These are phyloP conservation scores for Pyrenochaeta sp. DNA, from an alignment of 2,329 filamentous ascomycete species.

Conservation along the genomic window DNA sequence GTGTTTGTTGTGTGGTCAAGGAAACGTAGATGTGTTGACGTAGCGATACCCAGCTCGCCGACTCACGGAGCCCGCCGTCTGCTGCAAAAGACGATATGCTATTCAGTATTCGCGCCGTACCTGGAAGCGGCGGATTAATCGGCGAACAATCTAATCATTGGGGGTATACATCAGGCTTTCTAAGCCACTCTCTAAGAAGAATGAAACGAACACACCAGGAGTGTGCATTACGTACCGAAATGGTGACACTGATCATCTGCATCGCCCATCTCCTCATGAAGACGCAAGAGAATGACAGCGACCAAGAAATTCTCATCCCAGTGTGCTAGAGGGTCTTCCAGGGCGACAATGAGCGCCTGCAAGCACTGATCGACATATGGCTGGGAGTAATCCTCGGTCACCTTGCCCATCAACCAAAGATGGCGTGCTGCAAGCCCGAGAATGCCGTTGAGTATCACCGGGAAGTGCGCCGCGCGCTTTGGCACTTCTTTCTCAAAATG, in stretches of 20 bases:
- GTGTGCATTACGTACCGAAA: constrained; percentile 23
- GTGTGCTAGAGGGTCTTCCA: constrained; percentile 52
- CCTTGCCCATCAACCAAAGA: constrained; percentile 50
- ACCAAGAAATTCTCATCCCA: constrained; percentile 59
- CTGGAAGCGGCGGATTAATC: neutral
- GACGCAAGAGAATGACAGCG: constrained; percentile 59
- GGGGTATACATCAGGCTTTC: neutral
- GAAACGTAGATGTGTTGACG: constrained; percentile 54
- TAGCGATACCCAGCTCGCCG: constrained; percentile 53
- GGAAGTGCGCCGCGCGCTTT: constrained; percentile 56
- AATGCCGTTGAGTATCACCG: constrained; percentile 58
- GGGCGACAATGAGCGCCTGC: constrained; percentile 56
- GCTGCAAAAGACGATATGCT: constrained; percentile 49
- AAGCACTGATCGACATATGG: constrained; percentile 58
- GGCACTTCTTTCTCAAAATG: constrained; percentile 58
- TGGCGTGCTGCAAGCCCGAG: constrained; percentile 58
- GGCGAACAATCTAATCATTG: too few relatives aligned
- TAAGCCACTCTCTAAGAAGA: too few relatives aligned
- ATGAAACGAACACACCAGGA: too few relatives aligned
- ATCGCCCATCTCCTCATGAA: constrained; percentile 59
- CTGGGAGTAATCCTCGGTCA: constrained; percentile 54
- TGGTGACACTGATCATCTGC: constrained; percentile 52
- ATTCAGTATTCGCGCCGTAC: constrained; percentile 49
- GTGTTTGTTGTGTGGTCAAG: constrained; percentile 44
- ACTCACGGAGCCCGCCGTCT: constrained; percentile 52